These are phyloP conservation scores for Naegleria lovaniensis DNA, from an alignment of 208 protist species.

Conservation along the genomic window DNA sequence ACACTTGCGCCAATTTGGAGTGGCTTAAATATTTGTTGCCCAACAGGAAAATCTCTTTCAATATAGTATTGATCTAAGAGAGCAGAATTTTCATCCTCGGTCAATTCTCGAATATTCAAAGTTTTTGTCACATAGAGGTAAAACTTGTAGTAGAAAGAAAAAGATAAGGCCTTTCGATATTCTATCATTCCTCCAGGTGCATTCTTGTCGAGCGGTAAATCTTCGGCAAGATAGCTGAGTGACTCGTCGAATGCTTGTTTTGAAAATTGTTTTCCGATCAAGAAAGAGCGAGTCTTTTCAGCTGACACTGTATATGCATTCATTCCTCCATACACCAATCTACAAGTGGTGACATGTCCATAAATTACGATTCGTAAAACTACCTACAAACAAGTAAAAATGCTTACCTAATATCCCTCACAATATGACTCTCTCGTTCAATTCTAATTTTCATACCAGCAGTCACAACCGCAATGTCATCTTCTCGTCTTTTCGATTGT, in stretches of 20 bases:
- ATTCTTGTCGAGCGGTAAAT: neutral
- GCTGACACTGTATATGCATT: neutral
- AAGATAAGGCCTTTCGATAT: conserved; percentile 54
- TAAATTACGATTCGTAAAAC: neutral
- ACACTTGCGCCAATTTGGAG: neutral
- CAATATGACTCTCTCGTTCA: neutral
- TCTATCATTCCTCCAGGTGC: conserved; percentile 42
- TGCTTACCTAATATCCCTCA: too few species aligned
- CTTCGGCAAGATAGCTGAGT: neutral
- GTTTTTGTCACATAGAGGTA: conserved; percentile 32
- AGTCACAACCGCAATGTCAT: conserved; percentile 76
- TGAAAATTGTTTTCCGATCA: neutral
- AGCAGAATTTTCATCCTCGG: neutral
- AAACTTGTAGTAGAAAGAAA: conserved; percentile 76
- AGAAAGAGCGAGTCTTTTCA: neutral
- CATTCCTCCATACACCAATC: neutral
- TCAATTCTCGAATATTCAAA: conserved; percentile 20
- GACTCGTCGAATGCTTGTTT: conserved; percentile 29
- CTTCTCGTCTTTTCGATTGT: conserved; percentile 59
- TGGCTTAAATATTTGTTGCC: neutral
- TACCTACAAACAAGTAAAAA: too few species aligned
- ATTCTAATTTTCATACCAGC: conserved; percentile 39
- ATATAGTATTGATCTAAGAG: neutral
- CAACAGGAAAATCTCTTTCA: neutral
- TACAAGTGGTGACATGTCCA: too few species aligned